Conservation (phyloP, 805 yeast genomes). For the Zygosaccharomyces gambellarensis region DNA sequence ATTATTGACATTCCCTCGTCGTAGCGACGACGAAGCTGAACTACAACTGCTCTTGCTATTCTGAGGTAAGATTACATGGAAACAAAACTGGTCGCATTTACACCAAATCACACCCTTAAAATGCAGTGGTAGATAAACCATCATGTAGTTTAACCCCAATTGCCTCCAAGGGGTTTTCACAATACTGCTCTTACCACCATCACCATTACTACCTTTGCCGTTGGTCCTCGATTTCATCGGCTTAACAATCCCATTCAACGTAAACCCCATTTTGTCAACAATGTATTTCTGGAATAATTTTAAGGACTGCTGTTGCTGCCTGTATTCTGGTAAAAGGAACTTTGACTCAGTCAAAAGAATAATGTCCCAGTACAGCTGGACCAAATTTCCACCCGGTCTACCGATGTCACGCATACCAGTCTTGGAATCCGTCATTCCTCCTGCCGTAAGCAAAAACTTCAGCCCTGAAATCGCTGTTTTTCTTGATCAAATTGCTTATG, state of each 20-base stretch:
- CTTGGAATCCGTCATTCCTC: constrained; percentile 22
- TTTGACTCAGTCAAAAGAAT: constrained; percentile 28
- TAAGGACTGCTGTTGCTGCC: constrained; percentile 1
- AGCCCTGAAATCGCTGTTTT: constrained; percentile 6
- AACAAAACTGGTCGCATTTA: constrained; percentile 16
- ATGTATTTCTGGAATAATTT: constrained; percentile 12
- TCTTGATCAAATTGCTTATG: constrained; percentile 20
- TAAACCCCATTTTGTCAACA: constrained; percentile 10
- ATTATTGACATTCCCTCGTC: constrained; percentile 10
- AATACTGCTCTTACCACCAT: too few species aligned
- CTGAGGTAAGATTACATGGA: constrained; percentile 23
- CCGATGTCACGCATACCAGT: constrained; percentile 35
- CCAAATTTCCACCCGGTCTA: constrained; percentile 2
- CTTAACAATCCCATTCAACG: constrained; percentile 7
- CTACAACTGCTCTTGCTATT: neutral
- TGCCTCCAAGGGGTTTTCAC: constrained; percentile 20
- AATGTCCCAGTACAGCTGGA: constrained; percentile 33
- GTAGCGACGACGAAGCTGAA: neutral
- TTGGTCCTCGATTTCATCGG: constrained; percentile 3
- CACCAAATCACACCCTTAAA: constrained; percentile 25
- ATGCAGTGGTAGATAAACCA: constrained; percentile 25
- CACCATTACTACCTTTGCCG: neutral
- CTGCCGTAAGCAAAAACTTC: constrained; percentile 18
- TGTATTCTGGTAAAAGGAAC: constrained; percentile 15
- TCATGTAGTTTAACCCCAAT: constrained; percentile 23